Conservation (phyloP, 1,284 basidiomycete genomes). For the Fereydounia khargensis region DNA sequence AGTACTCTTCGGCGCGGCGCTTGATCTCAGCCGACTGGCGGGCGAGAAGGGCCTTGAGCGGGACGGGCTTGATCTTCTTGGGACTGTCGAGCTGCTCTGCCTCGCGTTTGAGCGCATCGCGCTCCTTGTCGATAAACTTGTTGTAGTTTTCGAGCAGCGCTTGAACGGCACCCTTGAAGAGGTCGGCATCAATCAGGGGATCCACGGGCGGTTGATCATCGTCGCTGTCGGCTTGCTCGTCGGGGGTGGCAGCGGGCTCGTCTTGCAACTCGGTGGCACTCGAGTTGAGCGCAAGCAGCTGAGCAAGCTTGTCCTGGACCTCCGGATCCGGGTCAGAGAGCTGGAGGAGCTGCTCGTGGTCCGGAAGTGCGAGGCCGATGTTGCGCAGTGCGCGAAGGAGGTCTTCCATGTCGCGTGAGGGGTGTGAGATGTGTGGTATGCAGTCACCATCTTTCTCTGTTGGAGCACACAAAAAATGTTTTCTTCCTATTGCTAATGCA, state of each 20-base stretch:
- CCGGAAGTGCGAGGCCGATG: slow-evolving; percentile 41
- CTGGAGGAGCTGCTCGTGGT: slow-evolving; percentile 46
- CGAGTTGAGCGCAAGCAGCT: slow-evolving; percentile 41
- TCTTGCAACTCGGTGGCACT: not conserved
- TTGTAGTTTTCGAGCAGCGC: slow-evolving; percentile 52
- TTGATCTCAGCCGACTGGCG: slow-evolving; percentile 44
- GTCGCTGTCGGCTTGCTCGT: slow-evolving; percentile 2
- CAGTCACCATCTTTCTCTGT: too few relatives aligned
- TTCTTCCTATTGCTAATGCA: too few relatives aligned
- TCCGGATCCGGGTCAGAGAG: slow-evolving; percentile 42
- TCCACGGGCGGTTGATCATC: slow-evolving; percentile 9
- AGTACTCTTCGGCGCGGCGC: slow-evolving; percentile 31
- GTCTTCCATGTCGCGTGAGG: slow-evolving; percentile 56
- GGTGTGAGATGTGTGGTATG: too few relatives aligned
- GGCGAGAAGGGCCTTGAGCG: slow-evolving; percentile 40
- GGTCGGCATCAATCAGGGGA: slow-evolving; percentile 45
- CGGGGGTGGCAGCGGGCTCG: not conserved
- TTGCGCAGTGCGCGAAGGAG: slow-evolving; percentile 47
- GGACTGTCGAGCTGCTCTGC: slow-evolving; percentile 13
- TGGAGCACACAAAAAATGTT: too few relatives aligned
- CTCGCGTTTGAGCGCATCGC: slow-evolving; percentile 27
- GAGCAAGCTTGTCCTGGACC: slow-evolving; percentile 46
- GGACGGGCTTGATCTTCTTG: slow-evolving; percentile 38
- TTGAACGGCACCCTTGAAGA: slow-evolving; percentile 50
- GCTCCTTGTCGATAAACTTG: slow-evolving; percentile 35